Evolutionary conservation across 2,329 filamentous ascomycete genomes (phyloP).

Genomic region (Pestalotiopsis sp.): DNA sequence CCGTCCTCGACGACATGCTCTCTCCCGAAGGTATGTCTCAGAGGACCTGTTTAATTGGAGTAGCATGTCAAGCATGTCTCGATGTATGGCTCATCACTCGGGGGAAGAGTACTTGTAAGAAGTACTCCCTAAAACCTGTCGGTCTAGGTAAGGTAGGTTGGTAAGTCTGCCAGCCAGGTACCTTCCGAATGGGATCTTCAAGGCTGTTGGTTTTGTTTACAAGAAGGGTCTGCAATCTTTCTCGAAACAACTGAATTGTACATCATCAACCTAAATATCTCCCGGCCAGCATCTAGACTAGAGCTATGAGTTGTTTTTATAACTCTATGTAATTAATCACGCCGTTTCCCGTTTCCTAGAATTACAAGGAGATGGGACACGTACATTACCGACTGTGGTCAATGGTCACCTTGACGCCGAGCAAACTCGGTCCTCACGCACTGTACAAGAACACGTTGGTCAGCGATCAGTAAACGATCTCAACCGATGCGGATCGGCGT

Average conservation of each 20-base stretch:
- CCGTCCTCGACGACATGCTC: slow-evolving; percentile 1
- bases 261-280: background rate
- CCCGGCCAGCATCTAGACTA: background rate
- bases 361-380: background rate
- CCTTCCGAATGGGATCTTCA: background rate
- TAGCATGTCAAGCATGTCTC: background rate
- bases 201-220: background rate
- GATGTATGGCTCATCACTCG: background rate
- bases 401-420: background rate
- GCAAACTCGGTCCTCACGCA: background rate
- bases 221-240: background rate
- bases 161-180: background rate
- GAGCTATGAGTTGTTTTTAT: background rate
- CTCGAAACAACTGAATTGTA: background rate
- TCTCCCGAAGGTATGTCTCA: background rate
- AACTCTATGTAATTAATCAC: background rate
- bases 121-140: background rate
- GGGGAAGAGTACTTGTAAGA: background rate
- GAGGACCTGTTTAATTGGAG: background rate
- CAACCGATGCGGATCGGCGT: background rate
- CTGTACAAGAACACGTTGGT: background rate
- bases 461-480: background rate
- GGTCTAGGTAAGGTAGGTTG: background rate
- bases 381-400: background rate
- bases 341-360: too few relatives aligned